Evolutionary conservation across 345 rosid genomes (phyloP).

Genomic region (Bruguiera sexangula): DNA sequence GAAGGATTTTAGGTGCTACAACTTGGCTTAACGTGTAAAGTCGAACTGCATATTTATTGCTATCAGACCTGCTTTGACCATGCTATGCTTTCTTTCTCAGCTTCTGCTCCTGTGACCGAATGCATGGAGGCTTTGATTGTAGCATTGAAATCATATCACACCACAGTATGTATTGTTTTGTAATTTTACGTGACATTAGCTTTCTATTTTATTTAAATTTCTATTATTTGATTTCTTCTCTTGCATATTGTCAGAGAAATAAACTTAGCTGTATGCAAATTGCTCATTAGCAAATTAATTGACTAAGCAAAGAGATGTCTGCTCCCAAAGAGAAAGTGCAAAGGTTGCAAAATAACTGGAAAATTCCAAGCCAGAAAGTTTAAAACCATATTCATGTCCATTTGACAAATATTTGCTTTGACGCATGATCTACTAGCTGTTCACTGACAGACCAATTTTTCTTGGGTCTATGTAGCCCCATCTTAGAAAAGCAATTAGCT

Average conservation of each 20-base stretch:
- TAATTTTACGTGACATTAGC: background rate
- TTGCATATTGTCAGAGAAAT: background rate
- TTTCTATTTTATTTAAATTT: background rate
- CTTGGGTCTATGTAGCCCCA: background rate
- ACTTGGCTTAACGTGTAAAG: conserved; percentile 2
- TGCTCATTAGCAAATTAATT: no score
- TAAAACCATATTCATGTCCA: background rate
- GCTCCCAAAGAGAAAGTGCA: background rate
- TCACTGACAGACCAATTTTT: background rate
- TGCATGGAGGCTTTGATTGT: conserved; percentile 96
- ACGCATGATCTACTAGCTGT: background rate
- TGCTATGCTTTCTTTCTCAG: conserved; percentile 43
- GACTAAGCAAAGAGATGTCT: no score
- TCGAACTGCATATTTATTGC: conserved; percentile 5
- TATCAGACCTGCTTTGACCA: conserved; percentile 1
- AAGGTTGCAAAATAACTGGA: background rate
- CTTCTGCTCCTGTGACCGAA: conserved; percentile 82
- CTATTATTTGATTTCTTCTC: background rate
- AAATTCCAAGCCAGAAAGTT: background rate
- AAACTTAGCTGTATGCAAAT: background rate
- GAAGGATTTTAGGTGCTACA: background rate
- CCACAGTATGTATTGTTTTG: conserved; percentile 42
- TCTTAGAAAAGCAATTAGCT: conserved; percentile 4
- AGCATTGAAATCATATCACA: conserved; percentile 73
- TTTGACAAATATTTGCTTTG: background rate